Evolutionary conservation across 106 monocot species (phyloP), one percentile per base, ranked within the genome.

Genomic region (Platanthera zijinensis): DNA sequence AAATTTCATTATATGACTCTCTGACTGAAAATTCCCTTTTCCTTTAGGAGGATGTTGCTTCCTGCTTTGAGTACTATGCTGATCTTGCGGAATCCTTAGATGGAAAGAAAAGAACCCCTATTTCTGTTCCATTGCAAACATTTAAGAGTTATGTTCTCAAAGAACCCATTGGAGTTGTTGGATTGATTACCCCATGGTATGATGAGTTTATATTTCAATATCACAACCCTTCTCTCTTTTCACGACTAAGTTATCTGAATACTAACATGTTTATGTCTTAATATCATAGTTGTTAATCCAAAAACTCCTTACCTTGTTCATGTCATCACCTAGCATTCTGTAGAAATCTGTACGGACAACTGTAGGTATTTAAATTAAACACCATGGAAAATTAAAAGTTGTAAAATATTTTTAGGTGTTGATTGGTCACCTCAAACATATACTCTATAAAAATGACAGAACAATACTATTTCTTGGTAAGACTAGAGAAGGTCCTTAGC

Each of bases 101-200:
- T 78, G 73, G 64, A 81, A 99, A 87, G 79, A 89, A 92, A 83
- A 88, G 86, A 68, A 73, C 87, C 67, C 94, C 94, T 21, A 11
- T 99, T 67, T 84, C 92, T 76, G 81, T 99, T 90, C 99, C 99
- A 11, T 82, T 99, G 91, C 83, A 99, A 64, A 90, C 86, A 64
- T 99, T 99, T 57, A 99, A 99, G 80, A 80, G 73, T 7, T 81
- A 90, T 83, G 82, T 88, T 70, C 78, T 91, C 22, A 89, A 76
- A 77, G 94, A 99, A 79, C 92, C 99, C 11, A 90, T 99, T 72
- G 99, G 99, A 74, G 92, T 99, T 76, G 94, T 99, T 87, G 99
- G 88, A 13, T 78, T 99, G 50, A 99, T 99, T 57, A 94, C 99
- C 18, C 99, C 99, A 57, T 99, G 99, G 99, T 99, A 99, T 47